These are phyloP conservation scores for Tympanopsis confertula DNA, from an alignment of 2,329 filamentous ascomycete species.

Conservation along the genomic window DNA sequence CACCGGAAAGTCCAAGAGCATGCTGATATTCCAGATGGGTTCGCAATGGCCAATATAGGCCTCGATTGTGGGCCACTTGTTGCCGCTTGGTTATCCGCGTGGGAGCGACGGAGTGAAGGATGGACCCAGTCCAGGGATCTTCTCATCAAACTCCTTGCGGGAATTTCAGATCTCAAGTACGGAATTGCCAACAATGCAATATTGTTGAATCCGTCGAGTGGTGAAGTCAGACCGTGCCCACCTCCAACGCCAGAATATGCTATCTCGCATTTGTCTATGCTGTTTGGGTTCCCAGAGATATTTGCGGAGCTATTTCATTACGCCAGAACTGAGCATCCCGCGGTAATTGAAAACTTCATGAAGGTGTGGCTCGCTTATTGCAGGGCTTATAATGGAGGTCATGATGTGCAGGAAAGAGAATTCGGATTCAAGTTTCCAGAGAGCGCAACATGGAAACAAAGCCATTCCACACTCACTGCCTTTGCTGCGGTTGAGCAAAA, in stretches of 20 bases:
- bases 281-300: conserved; percentile 1
- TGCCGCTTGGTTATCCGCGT: conserved; percentile 2
- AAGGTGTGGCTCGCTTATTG: conserved; percentile 1
- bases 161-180: background rate
- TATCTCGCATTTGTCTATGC: conserved; percentile 1
- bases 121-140: conserved; percentile 1
- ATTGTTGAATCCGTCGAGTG: conserved; percentile 2
- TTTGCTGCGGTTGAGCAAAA: conserved; percentile 2
- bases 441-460: conserved; percentile 2
- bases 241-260: conserved; percentile 1
- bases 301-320: background rate
- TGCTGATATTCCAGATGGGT: background rate
- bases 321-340: background rate
- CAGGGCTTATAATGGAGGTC: conserved; percentile 3
- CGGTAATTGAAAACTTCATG: conserved; percentile 1
- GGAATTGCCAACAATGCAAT: conserved; percentile 2
- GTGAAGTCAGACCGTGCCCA: conserved; percentile 1
- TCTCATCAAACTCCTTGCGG: background rate
- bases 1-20: conserved; percentile 3
- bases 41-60: conserved; percentile 3
- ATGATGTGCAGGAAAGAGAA: conserved; percentile 1
- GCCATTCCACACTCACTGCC: conserved; percentile 3
- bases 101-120: conserved; percentile 3
- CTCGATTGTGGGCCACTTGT: conserved; percentile 2
- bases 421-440: conserved; percentile 2